Evolutionary conservation across 2,329 filamentous ascomycete genomes (phyloP).

Genomic region (Endothia cerciana): DNA sequence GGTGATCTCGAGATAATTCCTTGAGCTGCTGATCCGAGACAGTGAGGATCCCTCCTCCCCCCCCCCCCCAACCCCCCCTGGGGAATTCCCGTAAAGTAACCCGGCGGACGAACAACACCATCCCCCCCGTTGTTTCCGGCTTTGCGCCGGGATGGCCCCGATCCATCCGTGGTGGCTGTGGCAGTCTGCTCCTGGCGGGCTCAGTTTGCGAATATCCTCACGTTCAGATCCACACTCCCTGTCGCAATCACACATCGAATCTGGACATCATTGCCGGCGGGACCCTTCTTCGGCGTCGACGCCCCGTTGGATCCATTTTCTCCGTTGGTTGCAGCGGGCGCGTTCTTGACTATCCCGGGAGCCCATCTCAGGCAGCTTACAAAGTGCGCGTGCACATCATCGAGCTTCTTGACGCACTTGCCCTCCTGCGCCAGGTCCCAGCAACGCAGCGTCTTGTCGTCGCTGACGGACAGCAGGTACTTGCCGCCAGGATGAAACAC

Average conservation of each 20-base stretch:
- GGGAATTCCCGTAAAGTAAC: background rate
- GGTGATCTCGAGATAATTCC: background rate
- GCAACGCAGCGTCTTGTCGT: conserved; percentile 91
- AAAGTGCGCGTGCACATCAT: conserved; percentile 81
- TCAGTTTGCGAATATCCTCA: conserved; percentile 74
- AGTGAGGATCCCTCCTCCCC: background rate
- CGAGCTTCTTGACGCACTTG: conserved; percentile 82
- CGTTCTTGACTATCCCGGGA: conserved; percentile 70
- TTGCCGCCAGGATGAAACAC: conserved; percentile 92
- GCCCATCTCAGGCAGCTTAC: conserved; percentile 89
- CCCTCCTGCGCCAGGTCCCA: conserved; percentile 93
- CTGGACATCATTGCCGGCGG: conserved; percentile 56
- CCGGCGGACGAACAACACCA: background rate
- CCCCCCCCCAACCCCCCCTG: background rate
- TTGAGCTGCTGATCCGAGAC: conserved; percentile 2
- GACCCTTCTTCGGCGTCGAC: conserved; percentile 50
- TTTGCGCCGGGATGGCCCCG: background rate
- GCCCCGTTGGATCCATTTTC: conserved; percentile 44
- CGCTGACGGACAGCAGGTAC: conserved; percentile 81
- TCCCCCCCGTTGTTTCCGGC: background rate
- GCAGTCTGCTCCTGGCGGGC: background rate
- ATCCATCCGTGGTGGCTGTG: background rate
- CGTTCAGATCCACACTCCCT: conserved; percentile 79
- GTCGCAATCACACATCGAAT: conserved; percentile 88
- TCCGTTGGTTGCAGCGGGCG: conserved; percentile 43